Percentiles rank a stretch among this genome's conserved stretches.
phyloP scores from a whole-genome alignment of 2,329 filamentous ascomycete species.

The Eurotiales sp. region DNA sequence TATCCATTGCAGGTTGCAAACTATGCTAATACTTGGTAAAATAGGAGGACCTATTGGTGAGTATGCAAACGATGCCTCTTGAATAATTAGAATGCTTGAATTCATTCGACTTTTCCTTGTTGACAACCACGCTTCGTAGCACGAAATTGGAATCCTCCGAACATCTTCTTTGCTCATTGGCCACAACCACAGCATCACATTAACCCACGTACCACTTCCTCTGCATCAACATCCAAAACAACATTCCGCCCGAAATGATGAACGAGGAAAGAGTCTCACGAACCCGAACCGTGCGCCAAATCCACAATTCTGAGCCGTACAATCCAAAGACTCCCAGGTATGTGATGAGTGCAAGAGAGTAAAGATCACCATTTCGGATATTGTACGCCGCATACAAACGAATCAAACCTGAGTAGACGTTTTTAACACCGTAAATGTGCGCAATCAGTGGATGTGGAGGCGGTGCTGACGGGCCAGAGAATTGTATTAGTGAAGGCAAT shows the following conservation, averaged over 20 bases:
- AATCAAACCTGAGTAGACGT: conserved; percentile 34
- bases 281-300: conserved; percentile 7
- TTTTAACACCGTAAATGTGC: conserved; percentile 35
- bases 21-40: conserved; percentile 39
- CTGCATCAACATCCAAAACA: conserved; percentile 7
- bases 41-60: conserved; percentile 37
- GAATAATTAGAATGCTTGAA: background rate
- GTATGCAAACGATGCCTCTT: conserved; percentile 40
- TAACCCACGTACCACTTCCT: conserved; percentile 6
- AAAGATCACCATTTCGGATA: conserved; percentile 29
- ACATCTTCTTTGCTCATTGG: too few relatives aligned
- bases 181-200: too few relatives aligned
- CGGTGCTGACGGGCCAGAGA: conserved; percentile 28
- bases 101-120: too few relatives aligned
- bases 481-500: conserved; percentile 20
- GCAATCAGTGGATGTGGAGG: conserved; percentile 26
- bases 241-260: conserved; percentile 1
- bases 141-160: too few relatives aligned
- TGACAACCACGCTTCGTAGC: too few relatives aligned
- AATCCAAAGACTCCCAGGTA: conserved; percentile 29
- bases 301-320: conserved; percentile 5
- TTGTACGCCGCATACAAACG: conserved; percentile 34
- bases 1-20: conserved; percentile 43
- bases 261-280: conserved; percentile 2
- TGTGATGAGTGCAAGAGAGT: conserved; percentile 29